Percentiles rank a stretch among this genome's conserved stretches.
These are phyloP conservation scores for Incumbomyces lentus DNA, from an alignment of 2,329 filamentous ascomycete species.

Conservation along the genomic window DNA sequence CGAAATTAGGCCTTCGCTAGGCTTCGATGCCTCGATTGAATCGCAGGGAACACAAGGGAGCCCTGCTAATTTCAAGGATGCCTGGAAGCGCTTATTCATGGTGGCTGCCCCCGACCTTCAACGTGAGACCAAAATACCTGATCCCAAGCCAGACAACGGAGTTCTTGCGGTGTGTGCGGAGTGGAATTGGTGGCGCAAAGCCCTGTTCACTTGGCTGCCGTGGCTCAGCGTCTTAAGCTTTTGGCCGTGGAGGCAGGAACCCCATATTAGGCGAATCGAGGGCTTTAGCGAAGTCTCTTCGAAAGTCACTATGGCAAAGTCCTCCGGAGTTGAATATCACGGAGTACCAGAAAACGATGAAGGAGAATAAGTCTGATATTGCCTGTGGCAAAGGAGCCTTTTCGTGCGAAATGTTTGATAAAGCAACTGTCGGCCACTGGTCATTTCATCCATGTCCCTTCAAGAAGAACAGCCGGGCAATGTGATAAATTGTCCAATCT, in stretches of 20 bases:
- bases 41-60: not conserved
- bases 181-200: conserved; percentile 2
- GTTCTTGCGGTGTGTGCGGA: conserved; percentile 5
- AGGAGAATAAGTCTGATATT: too few species aligned
- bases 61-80: not conserved
- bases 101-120: not conserved
- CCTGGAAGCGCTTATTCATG: not conserved
- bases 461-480: too few species aligned
- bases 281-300: too few species aligned
- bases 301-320: too few species aligned
- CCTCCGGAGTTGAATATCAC: too few species aligned
- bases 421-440: too few species aligned
- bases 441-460: too few species aligned
- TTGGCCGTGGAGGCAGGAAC: not conserved
- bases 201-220: conserved; percentile 8
- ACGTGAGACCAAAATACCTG: conserved; percentile 4
- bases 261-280: not conserved
- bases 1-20: conserved; percentile 8
- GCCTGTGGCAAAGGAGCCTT: too few species aligned
- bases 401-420: too few species aligned
- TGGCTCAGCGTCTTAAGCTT: conserved; percentile 9
- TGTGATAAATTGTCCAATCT: too few species aligned
- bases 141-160: conserved; percentile 6
- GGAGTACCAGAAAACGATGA: too few species aligned
- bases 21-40: not conserved